Percentiles rank a stretch among this genome's conserved stretches.
Conservation (phyloP, 2,329 filamentous ascomycete genomes). For the Ustulina deusta region DNA sequence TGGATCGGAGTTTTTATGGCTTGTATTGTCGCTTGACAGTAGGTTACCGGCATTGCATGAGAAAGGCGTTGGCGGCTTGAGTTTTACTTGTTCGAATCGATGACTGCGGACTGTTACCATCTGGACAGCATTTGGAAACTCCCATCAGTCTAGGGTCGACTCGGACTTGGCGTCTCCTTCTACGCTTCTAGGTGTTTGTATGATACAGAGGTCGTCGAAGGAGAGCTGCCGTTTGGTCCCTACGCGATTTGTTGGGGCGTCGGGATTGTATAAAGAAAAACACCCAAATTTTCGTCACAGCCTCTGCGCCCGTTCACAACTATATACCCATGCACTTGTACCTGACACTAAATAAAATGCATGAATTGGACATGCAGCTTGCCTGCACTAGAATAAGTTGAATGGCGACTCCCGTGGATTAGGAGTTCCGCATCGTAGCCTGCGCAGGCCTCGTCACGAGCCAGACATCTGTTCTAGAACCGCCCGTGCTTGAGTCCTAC, state of each 20-base stretch:
- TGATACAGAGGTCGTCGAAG: conserved; percentile 12
- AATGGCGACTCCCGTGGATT: not conserved
- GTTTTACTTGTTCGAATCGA: conserved; percentile 25
- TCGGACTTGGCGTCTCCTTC: conserved; percentile 14
- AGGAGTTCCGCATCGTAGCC: not conserved
- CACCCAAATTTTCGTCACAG: conserved; percentile 9
- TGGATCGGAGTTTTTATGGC: conserved; percentile 32
- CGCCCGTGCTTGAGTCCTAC: not conserved
- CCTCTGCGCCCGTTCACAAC: conserved; percentile 18
- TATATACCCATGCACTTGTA: conserved; percentile 35
- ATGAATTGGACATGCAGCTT: not conserved
- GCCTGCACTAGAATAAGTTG: not conserved
- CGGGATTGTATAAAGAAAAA: conserved; percentile 21
- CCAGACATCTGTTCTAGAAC: not conserved
- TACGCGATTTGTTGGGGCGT: conserved; percentile 6
- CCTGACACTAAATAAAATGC: conserved; percentile 13
- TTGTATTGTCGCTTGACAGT: conserved; percentile 32
- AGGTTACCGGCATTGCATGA: conserved; percentile 33
- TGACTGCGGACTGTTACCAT: conserved; percentile 23
- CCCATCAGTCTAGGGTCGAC: conserved; percentile 1
- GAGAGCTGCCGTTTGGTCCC: conserved; percentile 15
- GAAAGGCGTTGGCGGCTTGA: conserved; percentile 36
- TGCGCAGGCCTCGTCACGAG: too few species aligned
- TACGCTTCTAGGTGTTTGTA: conserved; percentile 28
- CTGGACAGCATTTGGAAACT: conserved; percentile 21